Evolutionary conservation across 352 stramenopile genomes (phyloP), one percentile per base, ranked within the genome.

Genomic region (Phytophthora crassamura): DNA sequence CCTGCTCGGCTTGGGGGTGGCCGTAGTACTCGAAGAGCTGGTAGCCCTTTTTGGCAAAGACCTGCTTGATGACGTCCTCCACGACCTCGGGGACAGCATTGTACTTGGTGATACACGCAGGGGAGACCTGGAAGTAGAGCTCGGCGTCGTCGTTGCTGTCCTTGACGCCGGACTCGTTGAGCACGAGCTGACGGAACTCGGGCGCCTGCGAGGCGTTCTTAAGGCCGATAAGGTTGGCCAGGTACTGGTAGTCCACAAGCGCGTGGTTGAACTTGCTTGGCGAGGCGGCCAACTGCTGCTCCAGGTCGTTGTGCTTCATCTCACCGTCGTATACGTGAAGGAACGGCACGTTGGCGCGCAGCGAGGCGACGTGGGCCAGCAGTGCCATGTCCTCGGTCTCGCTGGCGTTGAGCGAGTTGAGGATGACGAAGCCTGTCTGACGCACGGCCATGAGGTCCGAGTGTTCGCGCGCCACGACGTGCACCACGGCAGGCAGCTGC

Each of bases 251-350:
- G 18, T 82, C 61, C 15, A 93, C 82, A 28, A 91, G 76, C 40
- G 80, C 77, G 66, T 79, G 80, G 61, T 46, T 82, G 62, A 86
- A 90, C 60, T 94, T 88, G 73, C 66, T 73, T 20, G 77, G 56
- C 12, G 72, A 64, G 5, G 67, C 50, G 2, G 76, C 78, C 2
- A 78, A 70, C n/a, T 67, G 60, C 43, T 74, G 78, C 55, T 90
- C 74, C 20, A 98, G 57, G 52, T 83, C 75, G 68, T 97, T 97
- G 59, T 96, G 90, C 28, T 80, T 69, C 78, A 97, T 91, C 65
- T 98, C 88, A 42, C 90, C 91, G 77, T 98, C 93, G 77, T 97
- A 97, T 25, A 98, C 96, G 74, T 98, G 91, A 40, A 98, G 62
- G 61, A 98, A 97, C 22, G 93, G 93, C 39, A 97, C 84, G 52